Evolutionary conservation across 2,329 filamentous ascomycete genomes (phyloP).

Genomic region (Clarireedia paspali): DNA sequence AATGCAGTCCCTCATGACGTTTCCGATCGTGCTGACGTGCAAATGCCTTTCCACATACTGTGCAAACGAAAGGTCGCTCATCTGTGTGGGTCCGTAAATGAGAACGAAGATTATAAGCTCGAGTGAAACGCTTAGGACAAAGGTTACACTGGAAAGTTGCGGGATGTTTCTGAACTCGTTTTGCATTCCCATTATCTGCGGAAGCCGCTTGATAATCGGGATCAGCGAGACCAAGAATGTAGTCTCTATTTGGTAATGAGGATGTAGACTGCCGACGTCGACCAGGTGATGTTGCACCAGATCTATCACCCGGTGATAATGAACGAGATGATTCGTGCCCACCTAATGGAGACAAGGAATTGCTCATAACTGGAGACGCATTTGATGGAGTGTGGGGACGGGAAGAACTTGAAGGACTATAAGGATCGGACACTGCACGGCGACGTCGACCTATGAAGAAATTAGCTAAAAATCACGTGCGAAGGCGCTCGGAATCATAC

Average conservation of each 20-base stretch:
- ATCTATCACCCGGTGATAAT: slow-evolving; percentile 51
- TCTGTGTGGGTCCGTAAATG: slow-evolving; percentile 95
- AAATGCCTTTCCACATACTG: slow-evolving; percentile 94
- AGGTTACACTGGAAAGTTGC: slow-evolving; percentile 92
- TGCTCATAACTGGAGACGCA: slow-evolving; percentile 46
- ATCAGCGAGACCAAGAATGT: slow-evolving; percentile 87
- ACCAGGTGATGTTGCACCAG: slow-evolving; percentile 37
- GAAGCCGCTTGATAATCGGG: slow-evolving; percentile 68
- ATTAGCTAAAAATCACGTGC: slow-evolving; percentile 15
- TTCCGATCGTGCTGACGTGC: slow-evolving; percentile 96
- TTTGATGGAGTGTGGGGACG: slow-evolving; percentile 40
- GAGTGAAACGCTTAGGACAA: slow-evolving; percentile 92
- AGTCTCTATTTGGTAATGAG: slow-evolving; percentile 51
- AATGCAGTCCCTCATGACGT: slow-evolving; percentile 91
- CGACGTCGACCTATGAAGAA: slow-evolving; percentile 26
- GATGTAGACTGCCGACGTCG: slow-evolving; percentile 56
- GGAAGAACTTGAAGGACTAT: slow-evolving; percentile 34
- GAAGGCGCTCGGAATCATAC: slow-evolving; percentile 33
- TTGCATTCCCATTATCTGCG: slow-evolving; percentile 50
- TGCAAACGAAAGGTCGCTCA: slow-evolving; percentile 94
- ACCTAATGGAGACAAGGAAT: slow-evolving; percentile 40
- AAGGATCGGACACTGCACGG: slow-evolving; percentile 30
- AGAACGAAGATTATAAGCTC: slow-evolving; percentile 92
- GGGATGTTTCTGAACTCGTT: slow-evolving; percentile 93
- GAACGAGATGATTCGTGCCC: slow-evolving; percentile 39